Evolutionary conservation across 2,329 filamentous ascomycete genomes (phyloP).

Genomic region (Aspergillus thermomutatus): DNA sequence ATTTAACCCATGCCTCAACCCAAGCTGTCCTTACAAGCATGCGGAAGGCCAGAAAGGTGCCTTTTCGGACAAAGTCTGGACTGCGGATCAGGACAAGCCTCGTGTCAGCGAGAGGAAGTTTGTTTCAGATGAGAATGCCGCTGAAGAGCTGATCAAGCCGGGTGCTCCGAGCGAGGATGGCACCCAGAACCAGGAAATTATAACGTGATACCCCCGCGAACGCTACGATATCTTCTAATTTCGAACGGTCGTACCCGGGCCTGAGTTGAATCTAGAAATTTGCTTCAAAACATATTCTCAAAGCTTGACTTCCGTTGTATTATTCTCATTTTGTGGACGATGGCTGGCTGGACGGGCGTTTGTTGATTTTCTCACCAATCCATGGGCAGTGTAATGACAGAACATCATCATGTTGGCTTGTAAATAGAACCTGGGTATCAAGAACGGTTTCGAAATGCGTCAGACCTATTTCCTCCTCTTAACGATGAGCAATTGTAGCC

Average conservation of each 20-base stretch:
- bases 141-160: conserved; percentile 71
- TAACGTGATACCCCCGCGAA: conserved; percentile 20
- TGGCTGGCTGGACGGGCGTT: conserved; percentile 28
- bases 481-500: background rate
- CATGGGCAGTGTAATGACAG: conserved; percentile 12
- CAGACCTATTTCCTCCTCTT: background rate
- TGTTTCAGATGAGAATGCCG: conserved; percentile 60
- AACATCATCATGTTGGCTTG: conserved; percentile 13
- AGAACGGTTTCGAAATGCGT: conserved; percentile 1
- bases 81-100: conserved; percentile 55
- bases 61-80: conserved; percentile 91
- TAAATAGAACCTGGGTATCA: conserved; percentile 27
- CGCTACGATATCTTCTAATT: background rate
- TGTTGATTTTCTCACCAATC: conserved; percentile 6
- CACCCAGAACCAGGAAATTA: conserved; percentile 29
- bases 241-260: background rate
- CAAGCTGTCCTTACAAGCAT: conserved; percentile 84
- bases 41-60: conserved; percentile 82
- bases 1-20: conserved; percentile 87
- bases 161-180: conserved; percentile 32
- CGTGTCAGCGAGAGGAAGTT: conserved; percentile 90
- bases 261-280: background rate
- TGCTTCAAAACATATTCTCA: background rate
- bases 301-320: conserved; percentile 23
- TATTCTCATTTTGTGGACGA: conserved; percentile 20